A percentile compares a stretch with the other conserved stretches of the same genome.
phyloP scores from a whole-genome alignment of 768 basidiomycete species.

The Suillus discolor region DNA sequence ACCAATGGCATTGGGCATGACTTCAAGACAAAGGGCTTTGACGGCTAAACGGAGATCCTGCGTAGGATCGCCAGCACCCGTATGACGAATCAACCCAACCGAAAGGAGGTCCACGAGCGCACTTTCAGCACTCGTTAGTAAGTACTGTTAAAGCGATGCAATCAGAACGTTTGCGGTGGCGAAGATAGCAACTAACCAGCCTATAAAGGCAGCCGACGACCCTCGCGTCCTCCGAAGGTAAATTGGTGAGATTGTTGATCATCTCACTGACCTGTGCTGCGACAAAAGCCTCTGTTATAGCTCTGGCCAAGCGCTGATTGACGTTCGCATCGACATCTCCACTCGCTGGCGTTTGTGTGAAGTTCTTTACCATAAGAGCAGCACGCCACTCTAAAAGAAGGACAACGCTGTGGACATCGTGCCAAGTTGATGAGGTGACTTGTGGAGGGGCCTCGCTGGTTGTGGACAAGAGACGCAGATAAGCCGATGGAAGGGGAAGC shows the following conservation, averaged over 20 bases:
- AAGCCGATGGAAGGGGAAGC: conserved; percentile 30
- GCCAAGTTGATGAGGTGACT: conserved; percentile 33
- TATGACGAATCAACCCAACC: conserved; percentile 44
- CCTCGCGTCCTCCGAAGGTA: conserved; percentile 20
- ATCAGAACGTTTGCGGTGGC: background rate
- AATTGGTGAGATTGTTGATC: conserved; percentile 34
- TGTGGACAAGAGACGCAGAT: conserved; percentile 54
- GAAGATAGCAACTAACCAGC: conserved; percentile 25
- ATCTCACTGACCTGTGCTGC: conserved; percentile 55
- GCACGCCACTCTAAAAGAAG: conserved; percentile 67
- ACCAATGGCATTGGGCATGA: conserved; percentile 67
- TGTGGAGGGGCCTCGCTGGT: conserved; percentile 21
- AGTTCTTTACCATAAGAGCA: conserved; percentile 52
- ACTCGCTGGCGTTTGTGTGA: conserved; percentile 36
- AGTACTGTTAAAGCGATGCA: conserved; percentile 44
- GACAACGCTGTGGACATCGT: conserved; percentile 42
- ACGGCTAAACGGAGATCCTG: conserved; percentile 53
- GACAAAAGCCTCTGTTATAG: conserved; percentile 70
- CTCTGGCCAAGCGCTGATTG: conserved; percentile 60
- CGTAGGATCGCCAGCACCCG: conserved; percentile 42
- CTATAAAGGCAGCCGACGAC: conserved; percentile 27
- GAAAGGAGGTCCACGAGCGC: conserved; percentile 63
- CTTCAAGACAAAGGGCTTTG: conserved; percentile 45
- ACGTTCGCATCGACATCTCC: conserved; percentile 49
- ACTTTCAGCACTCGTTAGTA: conserved; percentile 57